Percentiles rank a stretch among this genome's conserved stretches.
Evolutionary conservation across 495 filamentous ascomycete genomes (phyloP).

Genomic region (Neurospora sp.): DNA sequence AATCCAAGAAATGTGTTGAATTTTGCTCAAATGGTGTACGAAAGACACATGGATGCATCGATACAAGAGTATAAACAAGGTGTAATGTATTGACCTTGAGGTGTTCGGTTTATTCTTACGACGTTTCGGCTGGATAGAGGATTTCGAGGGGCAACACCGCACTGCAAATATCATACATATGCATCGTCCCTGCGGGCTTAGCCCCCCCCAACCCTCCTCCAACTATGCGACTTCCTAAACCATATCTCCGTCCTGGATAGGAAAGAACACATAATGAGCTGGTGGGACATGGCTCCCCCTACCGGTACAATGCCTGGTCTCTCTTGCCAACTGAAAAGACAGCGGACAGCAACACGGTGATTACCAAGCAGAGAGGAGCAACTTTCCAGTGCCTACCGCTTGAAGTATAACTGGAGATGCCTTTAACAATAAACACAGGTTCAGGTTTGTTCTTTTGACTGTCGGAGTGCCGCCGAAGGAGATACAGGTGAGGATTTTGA

Average conservation of each 20-base stretch:
- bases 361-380: neutral
- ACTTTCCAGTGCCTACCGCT: too few species aligned
- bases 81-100: neutral
- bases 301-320: neutral
- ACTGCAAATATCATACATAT: neutral
- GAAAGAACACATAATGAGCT: neutral
- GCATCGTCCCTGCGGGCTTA: neutral
- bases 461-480: neutral
- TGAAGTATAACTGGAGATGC: neutral
- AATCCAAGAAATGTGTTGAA: neutral
- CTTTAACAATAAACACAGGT: neutral
- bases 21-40: neutral
- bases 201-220: neutral
- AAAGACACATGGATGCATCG: neutral
- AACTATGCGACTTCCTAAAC: neutral
- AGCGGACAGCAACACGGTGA: neutral
- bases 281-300: too few species aligned
- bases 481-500: neutral
- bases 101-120: neutral
- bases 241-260: neutral
- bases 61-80: neutral
- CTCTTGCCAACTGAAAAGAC: neutral
- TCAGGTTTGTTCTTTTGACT: neutral
- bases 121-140: neutral
- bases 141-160: neutral